phyloP scores from a whole-genome alignment of 305 asterid species.

The Lippia alba region DNA sequence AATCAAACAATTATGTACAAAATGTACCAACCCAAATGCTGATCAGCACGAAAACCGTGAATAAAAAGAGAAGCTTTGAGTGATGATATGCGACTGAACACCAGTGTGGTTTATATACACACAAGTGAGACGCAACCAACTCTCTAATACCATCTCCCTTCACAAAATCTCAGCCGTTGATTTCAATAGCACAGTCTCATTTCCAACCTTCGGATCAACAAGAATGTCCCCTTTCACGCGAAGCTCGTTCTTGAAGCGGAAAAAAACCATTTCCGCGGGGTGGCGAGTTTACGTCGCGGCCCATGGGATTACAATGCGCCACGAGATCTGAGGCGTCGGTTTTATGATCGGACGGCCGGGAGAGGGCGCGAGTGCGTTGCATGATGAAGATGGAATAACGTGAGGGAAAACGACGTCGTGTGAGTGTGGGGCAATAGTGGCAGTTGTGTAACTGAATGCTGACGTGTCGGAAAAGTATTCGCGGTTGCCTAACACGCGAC shows the following conservation, averaged over 20 bases:
- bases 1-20: too few relatives aligned
- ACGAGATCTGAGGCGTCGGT: slow-evolving; percentile 40
- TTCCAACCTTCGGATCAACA: slow-evolving; percentile 36
- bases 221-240: slow-evolving; percentile 49
- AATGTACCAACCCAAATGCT: slow-evolving; percentile 39
- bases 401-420: slow-evolving; percentile 43
- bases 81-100: neutral
- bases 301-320: slow-evolving; percentile 28
- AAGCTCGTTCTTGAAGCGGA: slow-evolving; percentile 41
- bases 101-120: slow-evolving; percentile 33
- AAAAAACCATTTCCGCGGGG: slow-evolving; percentile 10
- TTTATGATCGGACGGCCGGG: slow-evolving; percentile 36
- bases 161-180: slow-evolving; percentile 39
- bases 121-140: slow-evolving; percentile 23
- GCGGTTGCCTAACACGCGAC: too few relatives aligned
- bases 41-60: neutral
- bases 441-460: slow-evolving; percentile 36
- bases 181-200: neutral
- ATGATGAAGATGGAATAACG: slow-evolving; percentile 38
- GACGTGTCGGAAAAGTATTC: slow-evolving; percentile 53
- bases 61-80: neutral
- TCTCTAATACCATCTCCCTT: neutral
- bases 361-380: slow-evolving; percentile 9
- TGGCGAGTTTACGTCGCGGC: slow-evolving; percentile 37
- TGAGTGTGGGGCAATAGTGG: neutral